Evolutionary conservation across 805 yeast species (phyloP).

Genomic region (Myxozyma neglecta): DNA sequence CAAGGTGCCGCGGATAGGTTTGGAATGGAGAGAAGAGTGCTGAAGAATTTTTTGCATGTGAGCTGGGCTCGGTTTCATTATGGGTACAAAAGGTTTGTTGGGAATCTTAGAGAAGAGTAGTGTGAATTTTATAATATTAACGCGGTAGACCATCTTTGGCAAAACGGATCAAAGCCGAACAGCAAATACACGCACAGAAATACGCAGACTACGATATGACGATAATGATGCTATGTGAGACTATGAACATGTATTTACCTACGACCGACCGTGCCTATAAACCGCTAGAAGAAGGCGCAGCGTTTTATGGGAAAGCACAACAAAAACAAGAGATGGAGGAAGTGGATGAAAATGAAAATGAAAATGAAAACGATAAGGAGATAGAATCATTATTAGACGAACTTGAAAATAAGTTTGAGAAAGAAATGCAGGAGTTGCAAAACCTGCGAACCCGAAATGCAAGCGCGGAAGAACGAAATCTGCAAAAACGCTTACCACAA

Average conservation of each 20-base stretch:
- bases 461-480: too few species aligned
- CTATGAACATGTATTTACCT: conserved; percentile 20
- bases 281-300: background rate
- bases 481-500: too few species aligned
- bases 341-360: background rate
- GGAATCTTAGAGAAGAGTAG: background rate
- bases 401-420: background rate
- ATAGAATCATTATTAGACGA: too few species aligned
- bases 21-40: conserved; percentile 11
- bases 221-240: conserved; percentile 13
- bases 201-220: conserved; percentile 21
- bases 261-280: background rate
- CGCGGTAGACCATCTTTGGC: background rate
- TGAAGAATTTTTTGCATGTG: conserved; percentile 2
- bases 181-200: background rate
- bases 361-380: too few species aligned
- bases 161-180: background rate
- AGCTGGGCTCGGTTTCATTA: conserved; percentile 14
- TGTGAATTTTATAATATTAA: background rate
- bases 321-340: background rate
- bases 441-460: background rate
- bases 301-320: background rate
- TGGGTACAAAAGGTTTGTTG: background rate
- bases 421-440: background rate
- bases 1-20: conserved; percentile 2